Conservation (phyloP, 2,329 filamentous ascomycete genomes). For the Aspergillus fischeri region DNA sequence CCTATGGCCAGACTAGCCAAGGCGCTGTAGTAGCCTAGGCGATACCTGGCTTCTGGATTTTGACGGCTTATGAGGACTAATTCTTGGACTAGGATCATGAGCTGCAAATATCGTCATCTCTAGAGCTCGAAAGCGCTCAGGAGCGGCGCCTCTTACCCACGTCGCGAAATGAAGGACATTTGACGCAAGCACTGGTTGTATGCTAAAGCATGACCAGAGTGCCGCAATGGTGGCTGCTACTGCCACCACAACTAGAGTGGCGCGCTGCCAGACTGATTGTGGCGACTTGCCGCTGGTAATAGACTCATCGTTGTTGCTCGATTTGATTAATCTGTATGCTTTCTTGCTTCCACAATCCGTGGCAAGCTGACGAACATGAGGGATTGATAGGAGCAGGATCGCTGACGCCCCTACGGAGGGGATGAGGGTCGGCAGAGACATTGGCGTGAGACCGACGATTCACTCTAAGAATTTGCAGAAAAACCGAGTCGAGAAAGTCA, state of each 20-base stretch:
- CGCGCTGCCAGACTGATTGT: constrained; percentile 2
- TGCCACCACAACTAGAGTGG: constrained; percentile 1
- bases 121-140: too few relatives aligned
- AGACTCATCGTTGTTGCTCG: background rate
- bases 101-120: background rate
- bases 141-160: constrained; percentile 3
- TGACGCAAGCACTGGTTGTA: background rate
- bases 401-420: background rate
- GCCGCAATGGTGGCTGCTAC: background rate
- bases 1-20: background rate
- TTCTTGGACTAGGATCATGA: constrained; percentile 2
- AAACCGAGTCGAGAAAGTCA: too few relatives aligned
- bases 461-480: too few relatives aligned
- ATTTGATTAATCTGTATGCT: background rate
- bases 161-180: background rate
- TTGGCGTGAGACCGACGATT: too few relatives aligned
- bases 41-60: background rate
- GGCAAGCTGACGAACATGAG: constrained; percentile 1
- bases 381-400: background rate
- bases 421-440: background rate
- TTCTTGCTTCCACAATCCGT: background rate
- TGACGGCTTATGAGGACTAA: background rate
- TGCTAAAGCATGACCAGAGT: background rate
- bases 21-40: constrained; percentile 8
- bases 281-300: background rate